Percentiles rank a stretch among this genome's conserved stretches.
Conservation (phyloP, 306 rosid genomes). For the Fragaria vesca region DNA sequence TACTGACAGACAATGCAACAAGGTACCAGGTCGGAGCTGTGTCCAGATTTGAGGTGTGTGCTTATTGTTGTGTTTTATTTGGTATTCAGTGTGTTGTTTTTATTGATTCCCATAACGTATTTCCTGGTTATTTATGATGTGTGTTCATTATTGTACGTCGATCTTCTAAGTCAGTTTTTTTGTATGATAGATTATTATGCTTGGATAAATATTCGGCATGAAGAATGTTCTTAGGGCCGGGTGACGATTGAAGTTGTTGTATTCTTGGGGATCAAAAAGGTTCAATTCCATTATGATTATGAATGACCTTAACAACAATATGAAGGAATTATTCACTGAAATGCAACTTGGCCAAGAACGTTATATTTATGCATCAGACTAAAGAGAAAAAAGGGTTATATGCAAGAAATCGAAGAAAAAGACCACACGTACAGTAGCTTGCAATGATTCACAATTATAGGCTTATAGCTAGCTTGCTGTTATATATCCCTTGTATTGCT, state of each 20-base stretch:
- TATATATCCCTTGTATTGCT: not conserved
- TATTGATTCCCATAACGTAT: slow-evolving; percentile 1
- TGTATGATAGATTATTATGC: not conserved
- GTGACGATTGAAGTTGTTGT: too few species aligned
- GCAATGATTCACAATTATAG: not conserved
- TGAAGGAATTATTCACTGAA: too few species aligned
- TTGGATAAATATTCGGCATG: not conserved
- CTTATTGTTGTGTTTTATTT: slow-evolving; percentile 7
- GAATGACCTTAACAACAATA: too few species aligned
- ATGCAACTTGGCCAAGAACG: too few species aligned
- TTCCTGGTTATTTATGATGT: not conserved
- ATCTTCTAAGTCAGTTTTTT: not conserved
- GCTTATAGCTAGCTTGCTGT: not conserved
- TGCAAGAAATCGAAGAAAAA: too few species aligned
- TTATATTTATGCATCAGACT: too few species aligned
- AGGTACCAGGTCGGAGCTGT: not conserved
- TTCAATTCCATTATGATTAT: too few species aligned
- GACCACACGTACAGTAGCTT: not conserved
- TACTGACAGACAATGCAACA: too few species aligned
- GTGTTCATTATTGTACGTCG: not conserved
- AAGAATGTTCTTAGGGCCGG: too few species aligned
- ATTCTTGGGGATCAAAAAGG: too few species aligned
- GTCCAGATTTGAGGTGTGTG: not conserved
- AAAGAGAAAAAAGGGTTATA: too few species aligned
- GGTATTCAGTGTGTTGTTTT: not conserved